phyloP scores from a whole-genome alignment of 371 early-diverging fungal genomes.

The Mortierella sp. region DNA sequence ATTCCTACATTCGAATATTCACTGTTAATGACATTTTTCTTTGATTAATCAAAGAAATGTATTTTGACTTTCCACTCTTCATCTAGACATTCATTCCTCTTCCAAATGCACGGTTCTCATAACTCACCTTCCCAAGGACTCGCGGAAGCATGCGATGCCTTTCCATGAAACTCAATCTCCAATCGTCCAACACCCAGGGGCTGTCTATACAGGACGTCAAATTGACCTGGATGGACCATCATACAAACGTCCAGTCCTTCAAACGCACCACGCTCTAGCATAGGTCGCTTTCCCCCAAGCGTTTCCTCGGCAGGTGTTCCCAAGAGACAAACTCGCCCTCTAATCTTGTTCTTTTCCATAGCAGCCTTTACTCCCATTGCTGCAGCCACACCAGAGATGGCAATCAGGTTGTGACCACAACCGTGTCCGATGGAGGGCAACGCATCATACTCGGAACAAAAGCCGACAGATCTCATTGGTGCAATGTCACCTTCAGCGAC shows the following conservation, averaged over 20 bases:
- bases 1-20: slow-evolving; percentile 51
- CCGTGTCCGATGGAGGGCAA: slow-evolving; percentile 70
- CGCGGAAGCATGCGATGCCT: slow-evolving; percentile 65
- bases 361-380: slow-evolving; percentile 66
- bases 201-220: slow-evolving; percentile 46
- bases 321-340: slow-evolving; percentile 75
- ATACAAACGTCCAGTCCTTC: slow-evolving; percentile 74
- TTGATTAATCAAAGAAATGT: background rate
- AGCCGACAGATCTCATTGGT: slow-evolving; percentile 44
- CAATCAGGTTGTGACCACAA: slow-evolving; percentile 80
- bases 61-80: background rate
- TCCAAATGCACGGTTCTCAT: too few species aligned
- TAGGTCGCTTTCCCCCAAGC: slow-evolving; percentile 75
- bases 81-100: slow-evolving; percentile 19
- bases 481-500: background rate
- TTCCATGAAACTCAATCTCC: slow-evolving; percentile 74
- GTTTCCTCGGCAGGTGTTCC: slow-evolving; percentile 90
- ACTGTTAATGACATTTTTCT: background rate
- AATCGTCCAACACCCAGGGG: slow-evolving; percentile 50
- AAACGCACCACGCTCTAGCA: slow-evolving; percentile 74
- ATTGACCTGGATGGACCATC: slow-evolving; percentile 83
- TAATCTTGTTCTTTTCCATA: slow-evolving; percentile 63
- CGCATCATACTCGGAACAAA: slow-evolving; percentile 62
- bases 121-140: slow-evolving; percentile 49
- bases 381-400: slow-evolving; percentile 76